A percentile compares a stretch with the other conserved stretches of the same genome.
phyloP scores from a whole-genome alignment of 495 filamentous ascomycete genomes.

The Corynascus novoguineensis region DNA sequence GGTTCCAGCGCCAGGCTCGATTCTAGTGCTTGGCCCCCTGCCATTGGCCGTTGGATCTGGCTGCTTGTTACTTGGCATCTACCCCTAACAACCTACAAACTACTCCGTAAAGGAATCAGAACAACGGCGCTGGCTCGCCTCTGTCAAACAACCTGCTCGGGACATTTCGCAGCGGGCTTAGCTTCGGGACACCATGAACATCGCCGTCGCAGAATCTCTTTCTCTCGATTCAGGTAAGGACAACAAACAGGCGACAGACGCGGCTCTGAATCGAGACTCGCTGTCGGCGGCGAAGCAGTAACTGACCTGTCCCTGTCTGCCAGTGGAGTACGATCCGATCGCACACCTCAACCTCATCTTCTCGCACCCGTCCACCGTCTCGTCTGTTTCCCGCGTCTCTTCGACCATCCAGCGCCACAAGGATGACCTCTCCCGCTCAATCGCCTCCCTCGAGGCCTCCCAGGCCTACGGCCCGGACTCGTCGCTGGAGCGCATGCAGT shows the following conservation, averaged over 20 bases:
- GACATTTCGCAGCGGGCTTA: neutral
- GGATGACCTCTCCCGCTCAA: constrained; percentile 77
- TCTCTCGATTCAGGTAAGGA: constrained; percentile 51
- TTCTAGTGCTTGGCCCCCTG: too few relatives aligned
- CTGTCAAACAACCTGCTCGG: neutral
- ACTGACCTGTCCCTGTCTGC: constrained; percentile 25
- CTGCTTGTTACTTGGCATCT: too few relatives aligned
- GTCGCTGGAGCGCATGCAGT: constrained; percentile 82
- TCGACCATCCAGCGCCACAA: constrained; percentile 68
- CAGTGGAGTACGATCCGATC: constrained; percentile 91
- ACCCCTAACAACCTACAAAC: too few relatives aligned
- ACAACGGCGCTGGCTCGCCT: neutral
- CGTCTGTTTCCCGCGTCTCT: constrained; percentile 67
- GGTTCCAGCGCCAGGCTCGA: too few relatives aligned
- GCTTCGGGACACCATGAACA: constrained; percentile 39
- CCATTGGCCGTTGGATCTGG: too few relatives aligned
- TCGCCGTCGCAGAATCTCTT: constrained; percentile 32
- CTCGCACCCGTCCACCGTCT: constrained; percentile 81
- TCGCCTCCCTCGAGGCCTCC: constrained; percentile 65
- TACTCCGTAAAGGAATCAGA: too few relatives aligned
- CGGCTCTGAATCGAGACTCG: too few relatives aligned
- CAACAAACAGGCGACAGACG: too few relatives aligned
- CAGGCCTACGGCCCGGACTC: constrained; percentile 84
- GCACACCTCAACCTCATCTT: constrained; percentile 92
- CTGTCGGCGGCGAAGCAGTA: neutral